Evolutionary conservation across 108 stramenopile genomes (phyloP), one percentile per base, ranked within the genome.

Genomic region (Cyclotella atomus): DNA sequence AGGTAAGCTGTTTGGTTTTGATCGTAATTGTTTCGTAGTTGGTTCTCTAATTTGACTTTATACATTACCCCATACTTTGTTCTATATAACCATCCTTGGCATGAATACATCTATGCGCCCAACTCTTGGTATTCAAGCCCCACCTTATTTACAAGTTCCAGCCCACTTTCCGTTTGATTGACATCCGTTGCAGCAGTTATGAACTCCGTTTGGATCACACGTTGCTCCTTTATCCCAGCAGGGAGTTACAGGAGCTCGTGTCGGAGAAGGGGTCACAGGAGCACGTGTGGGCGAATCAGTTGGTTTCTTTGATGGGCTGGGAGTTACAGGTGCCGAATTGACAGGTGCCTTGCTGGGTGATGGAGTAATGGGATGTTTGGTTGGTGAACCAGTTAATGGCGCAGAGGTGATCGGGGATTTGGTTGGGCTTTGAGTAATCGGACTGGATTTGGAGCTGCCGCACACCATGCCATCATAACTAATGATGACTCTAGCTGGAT

Each of bases 401-500:
- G 49, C 5, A 28, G 55, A 56, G 28, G 55, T 56, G 29, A 30
- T 16, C 23, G 55, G 29, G 4, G 55, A 5, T 5, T 64, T 30
- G 19, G 45, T 46, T 28, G 62, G 45, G 7, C 24, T 2, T 27
- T 41, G 41, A 23, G 62, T 44, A 2, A 46, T 19, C 2, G 44
- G 62, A 19, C 62, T 35, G 14, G 34, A 3, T 9, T 32, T 38
- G 4, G 34, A n/a, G 20, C 59, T 64, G 28, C 62, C 62, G 28
- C 62, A 64, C 2, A 33, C 45, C 30, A 64, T 33, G 3, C 44
- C 62, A 14, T 64, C 44, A 19, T 46, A 64, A 10, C 44, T 25
- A 19, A 64, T 44, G 25, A 44, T 23, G 46, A 64, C 44, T 64
- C 41, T 24, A 46, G 62, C 62, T 24, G 20, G 12, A 6, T 6